A percentile compares a stretch with the other conserved stretches of the same genome.
Evolutionary conservation across 1,139 yeast genomes (phyloP).

Genomic region (Suhomyces atakaporum): DNA sequence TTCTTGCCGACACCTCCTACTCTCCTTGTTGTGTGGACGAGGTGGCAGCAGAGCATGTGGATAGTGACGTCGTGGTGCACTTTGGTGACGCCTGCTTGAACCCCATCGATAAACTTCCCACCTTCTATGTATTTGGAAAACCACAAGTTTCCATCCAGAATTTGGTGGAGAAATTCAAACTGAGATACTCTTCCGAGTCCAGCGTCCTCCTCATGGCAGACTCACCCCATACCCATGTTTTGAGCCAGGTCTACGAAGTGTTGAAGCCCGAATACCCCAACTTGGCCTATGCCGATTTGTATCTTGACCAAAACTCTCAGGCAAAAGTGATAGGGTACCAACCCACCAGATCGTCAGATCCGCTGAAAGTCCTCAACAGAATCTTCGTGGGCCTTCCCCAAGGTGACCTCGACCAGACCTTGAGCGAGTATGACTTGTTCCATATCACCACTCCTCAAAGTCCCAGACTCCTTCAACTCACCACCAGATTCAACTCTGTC

Average conservation of each 20-base stretch:
- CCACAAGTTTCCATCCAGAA: constrained; percentile 49
- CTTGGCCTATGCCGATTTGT: constrained; percentile 54
- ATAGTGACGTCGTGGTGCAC: constrained; percentile 83
- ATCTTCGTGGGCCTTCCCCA: constrained; percentile 22
- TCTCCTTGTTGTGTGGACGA: constrained; percentile 96
- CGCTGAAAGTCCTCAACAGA: constrained; percentile 26
- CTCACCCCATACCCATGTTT: constrained; percentile 54
- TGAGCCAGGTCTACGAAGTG: constrained; percentile 34
- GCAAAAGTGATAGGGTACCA: constrained; percentile 47
- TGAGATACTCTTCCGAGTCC: too few relatives aligned
- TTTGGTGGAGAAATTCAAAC: constrained; percentile 40
- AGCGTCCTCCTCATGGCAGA: constrained; percentile 68
- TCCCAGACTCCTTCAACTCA: constrained; percentile 72
- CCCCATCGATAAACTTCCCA: constrained; percentile 69
- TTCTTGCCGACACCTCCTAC: constrained; percentile 92
- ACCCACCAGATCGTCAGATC: constrained; percentile 16
- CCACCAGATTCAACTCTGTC: constrained; percentile 65
- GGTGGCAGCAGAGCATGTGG: constrained; percentile 93
- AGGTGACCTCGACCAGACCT: constrained; percentile 19
- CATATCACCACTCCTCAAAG: constrained; percentile 76
- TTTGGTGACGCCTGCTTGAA: constrained; percentile 95
- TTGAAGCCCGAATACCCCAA: constrained; percentile 42
- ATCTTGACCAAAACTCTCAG: constrained; percentile 26
- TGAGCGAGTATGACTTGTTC: constrained; percentile 54
- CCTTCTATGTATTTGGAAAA: constrained; percentile 74